Conservation (phyloP, 495 filamentous ascomycete species). For the Aspergillus coremiiformis region DNA sequence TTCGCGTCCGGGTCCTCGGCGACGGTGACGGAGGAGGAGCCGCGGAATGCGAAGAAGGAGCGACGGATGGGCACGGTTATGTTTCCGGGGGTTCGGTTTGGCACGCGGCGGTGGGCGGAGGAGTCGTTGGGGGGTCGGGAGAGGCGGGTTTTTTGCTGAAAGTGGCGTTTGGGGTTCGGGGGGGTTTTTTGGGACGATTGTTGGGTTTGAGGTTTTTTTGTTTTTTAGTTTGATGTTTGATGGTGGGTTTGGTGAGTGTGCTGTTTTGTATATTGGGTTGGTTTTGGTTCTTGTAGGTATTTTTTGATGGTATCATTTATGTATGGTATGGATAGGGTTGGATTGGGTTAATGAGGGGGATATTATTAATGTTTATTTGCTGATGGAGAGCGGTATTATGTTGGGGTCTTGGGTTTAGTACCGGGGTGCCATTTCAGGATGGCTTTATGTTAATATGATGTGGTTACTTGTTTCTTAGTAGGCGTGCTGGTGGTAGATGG, state of each 20-base stretch:
- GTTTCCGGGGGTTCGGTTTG: background rate
- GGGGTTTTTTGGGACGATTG: slow-evolving; percentile 14
- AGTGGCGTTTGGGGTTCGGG: slow-evolving; percentile 17
- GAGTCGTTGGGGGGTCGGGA: background rate
- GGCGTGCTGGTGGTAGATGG: no score
- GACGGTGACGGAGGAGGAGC: background rate
- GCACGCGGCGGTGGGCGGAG: background rate
- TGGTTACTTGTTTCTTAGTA: no score
- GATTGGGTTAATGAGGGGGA: no score
- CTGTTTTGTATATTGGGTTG: no score
- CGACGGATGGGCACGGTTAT: background rate
- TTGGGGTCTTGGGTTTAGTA: no score
- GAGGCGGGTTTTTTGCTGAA: slow-evolving; percentile 17
- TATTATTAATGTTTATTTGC: no score
- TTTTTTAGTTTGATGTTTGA: background rate
- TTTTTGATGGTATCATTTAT: no score
- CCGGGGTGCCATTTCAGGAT: no score
- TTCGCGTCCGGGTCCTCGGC: background rate
- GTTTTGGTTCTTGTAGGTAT: no score
- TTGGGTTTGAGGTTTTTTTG: slow-evolving; percentile 8
- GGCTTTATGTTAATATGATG: no score
- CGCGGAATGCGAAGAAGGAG: background rate
- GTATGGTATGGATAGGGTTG: no score
- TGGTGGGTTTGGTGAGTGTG: background rate
- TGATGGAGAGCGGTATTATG: no score